Conservation (phyloP, 805 yeast genomes). For the Saccharomycopsis sp. region DNA sequence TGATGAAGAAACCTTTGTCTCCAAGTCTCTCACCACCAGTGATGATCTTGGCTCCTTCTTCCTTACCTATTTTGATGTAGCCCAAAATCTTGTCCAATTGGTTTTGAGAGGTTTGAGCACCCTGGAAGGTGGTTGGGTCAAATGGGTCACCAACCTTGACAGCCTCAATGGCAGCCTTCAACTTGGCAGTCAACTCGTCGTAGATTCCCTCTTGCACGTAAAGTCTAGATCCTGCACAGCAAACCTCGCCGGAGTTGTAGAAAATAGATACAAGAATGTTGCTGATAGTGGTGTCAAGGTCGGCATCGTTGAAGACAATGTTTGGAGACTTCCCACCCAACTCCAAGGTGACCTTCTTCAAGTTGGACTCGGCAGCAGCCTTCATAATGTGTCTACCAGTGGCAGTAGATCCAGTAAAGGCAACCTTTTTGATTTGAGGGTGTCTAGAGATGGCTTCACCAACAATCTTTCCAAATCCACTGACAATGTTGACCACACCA, state of each 20-base stretch:
- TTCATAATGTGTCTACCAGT: slow-evolving; percentile 67
- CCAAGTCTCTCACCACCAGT: slow-evolving; percentile 67
- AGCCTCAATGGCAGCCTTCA: slow-evolving; percentile 49
- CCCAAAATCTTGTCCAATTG: slow-evolving; percentile 65
- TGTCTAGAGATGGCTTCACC: slow-evolving; percentile 68
- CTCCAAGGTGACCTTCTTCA: slow-evolving; percentile 76
- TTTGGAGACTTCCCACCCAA: slow-evolving; percentile 82
- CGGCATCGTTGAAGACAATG: slow-evolving; percentile 64
- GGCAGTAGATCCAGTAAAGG: slow-evolving; percentile 78
- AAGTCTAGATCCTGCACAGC: slow-evolving; percentile 78
- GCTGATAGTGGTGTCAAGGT: slow-evolving; percentile 43
- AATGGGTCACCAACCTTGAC: slow-evolving; percentile 73
- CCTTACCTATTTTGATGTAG: slow-evolving; percentile 60
- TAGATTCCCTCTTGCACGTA: slow-evolving; percentile 67
- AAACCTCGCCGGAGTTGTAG: slow-evolving; percentile 77
- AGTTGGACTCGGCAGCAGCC: slow-evolving; percentile 58
- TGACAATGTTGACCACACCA: slow-evolving; percentile 67
- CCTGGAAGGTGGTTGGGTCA: slow-evolving; percentile 60
- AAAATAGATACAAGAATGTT: slow-evolving; percentile 62
- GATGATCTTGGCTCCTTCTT: slow-evolving; percentile 58
- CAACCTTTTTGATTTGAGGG: slow-evolving; percentile 64
- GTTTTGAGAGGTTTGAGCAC: slow-evolving; percentile 67
- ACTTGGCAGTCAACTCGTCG: slow-evolving; percentile 52
- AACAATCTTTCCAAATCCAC: slow-evolving; percentile 68
- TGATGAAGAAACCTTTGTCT: slow-evolving; percentile 61